Evolutionary conservation across 1,139 yeast species (phyloP).

Genomic region (Yamadazyma diddensiae): DNA sequence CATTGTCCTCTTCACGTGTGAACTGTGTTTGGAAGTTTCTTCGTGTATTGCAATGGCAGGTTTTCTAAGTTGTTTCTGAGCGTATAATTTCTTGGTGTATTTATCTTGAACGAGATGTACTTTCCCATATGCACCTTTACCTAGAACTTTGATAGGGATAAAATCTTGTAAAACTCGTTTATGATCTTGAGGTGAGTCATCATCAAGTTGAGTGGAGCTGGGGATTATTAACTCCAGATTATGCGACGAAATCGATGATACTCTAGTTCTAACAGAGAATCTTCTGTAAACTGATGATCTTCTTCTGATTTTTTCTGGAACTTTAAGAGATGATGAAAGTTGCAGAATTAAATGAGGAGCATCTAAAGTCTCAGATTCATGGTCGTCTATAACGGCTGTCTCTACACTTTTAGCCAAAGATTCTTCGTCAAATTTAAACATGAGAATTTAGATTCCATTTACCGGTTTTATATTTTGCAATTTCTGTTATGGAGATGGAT

Average conservation of each 20-base stretch:
- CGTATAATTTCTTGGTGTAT: constrained; percentile 32
- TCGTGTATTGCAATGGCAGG: constrained; percentile 26
- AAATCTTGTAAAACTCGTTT: constrained; percentile 24
- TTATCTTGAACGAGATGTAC: constrained; percentile 38
- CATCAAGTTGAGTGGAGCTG: constrained; percentile 14
- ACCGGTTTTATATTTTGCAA: no score
- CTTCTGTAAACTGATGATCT: constrained; percentile 23
- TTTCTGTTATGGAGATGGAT: not conserved
- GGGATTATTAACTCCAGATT: constrained; percentile 21
- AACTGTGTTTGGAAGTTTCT: constrained; percentile 6
- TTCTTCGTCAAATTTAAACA: constrained; percentile 25
- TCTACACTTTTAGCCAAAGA: constrained; percentile 12
- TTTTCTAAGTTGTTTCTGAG: constrained; percentile 40
- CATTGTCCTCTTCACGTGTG: constrained; percentile 50
- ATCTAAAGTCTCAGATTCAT: constrained; percentile 6
- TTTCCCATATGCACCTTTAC: constrained; percentile 44
- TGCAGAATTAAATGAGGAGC: not conserved
- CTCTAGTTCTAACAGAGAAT: constrained; percentile 18
- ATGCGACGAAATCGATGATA: constrained; percentile 16
- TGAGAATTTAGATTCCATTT: no score
- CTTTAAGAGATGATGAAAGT: not conserved
- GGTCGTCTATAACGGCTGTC: constrained; percentile 5
- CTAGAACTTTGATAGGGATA: constrained; percentile 37
- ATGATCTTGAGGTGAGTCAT: constrained; percentile 10
- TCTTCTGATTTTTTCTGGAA: constrained; percentile 12